Evolutionary conservation across 2,329 filamentous ascomycete species (phyloP).

Genomic region (Bipolaris sorokiniana): DNA sequence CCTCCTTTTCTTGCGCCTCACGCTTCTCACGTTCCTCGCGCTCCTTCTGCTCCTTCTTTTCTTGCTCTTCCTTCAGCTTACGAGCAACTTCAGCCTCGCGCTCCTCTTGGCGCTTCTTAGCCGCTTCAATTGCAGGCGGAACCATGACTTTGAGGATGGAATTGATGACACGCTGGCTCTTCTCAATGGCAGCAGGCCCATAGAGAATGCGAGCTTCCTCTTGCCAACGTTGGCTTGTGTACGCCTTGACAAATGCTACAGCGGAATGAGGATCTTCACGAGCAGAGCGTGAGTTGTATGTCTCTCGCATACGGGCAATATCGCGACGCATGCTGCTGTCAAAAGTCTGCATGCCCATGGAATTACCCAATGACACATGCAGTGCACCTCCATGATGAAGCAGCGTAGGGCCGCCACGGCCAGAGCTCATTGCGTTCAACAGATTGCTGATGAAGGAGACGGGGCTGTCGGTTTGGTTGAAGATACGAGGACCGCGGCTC

Average conservation of each 20-base stretch:
- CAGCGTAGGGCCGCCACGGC: constrained; percentile 31
- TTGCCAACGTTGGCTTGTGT: constrained; percentile 80
- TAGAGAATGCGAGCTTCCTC: constrained; percentile 91
- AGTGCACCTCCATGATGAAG: constrained; percentile 54
- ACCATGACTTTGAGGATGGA: constrained; percentile 75
- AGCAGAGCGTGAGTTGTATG: constrained; percentile 44
- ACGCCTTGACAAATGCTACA: constrained; percentile 73
- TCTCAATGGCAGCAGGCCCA: constrained; percentile 70
- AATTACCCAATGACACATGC: constrained; percentile 59
- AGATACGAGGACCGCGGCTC: constrained; percentile 52
- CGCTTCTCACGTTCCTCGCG: constrained; percentile 65
- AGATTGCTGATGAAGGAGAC: constrained; percentile 65
- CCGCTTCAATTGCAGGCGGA: constrained; percentile 82
- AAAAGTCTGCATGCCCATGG: constrained; percentile 41
- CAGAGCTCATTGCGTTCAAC: constrained; percentile 61
- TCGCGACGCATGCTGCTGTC: constrained; percentile 42
- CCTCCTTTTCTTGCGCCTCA: constrained; percentile 59
- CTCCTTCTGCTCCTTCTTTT: constrained; percentile 66
- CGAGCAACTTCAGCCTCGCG: constrained; percentile 76
- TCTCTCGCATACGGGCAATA: constrained; percentile 40
- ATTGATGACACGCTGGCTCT: constrained; percentile 69
- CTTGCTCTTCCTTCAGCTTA: constrained; percentile 64
- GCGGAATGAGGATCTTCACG: constrained; percentile 72
- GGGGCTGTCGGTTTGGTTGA: constrained; percentile 55
- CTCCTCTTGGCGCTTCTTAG: constrained; percentile 74